Percentiles rank a stretch among this genome's conserved stretches.
These are phyloP conservation scores for Udeniomyces megalosporus DNA, from an alignment of 768 basidiomycete genomes.

Conservation along the genomic window DNA sequence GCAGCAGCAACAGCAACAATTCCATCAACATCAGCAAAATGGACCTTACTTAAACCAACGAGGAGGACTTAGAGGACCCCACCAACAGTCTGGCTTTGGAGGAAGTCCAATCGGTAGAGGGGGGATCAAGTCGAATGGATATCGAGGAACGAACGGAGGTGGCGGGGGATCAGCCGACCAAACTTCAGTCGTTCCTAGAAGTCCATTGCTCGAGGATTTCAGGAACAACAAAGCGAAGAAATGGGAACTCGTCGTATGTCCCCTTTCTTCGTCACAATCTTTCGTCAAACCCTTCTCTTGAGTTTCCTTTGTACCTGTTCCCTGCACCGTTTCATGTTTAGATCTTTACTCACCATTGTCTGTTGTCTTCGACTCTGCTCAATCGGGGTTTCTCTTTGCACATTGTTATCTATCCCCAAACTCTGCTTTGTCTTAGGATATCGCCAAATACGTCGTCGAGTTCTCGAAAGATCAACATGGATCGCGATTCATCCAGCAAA, in stretches of 20 bases:
- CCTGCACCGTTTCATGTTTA: too few relatives aligned
- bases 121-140: background rate
- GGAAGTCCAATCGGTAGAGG: background rate
- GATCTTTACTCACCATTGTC: too few relatives aligned
- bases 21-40: constrained; percentile 3
- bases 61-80: background rate
- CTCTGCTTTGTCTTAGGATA: constrained; percentile 42
- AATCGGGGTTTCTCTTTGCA: background rate
- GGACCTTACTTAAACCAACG: background rate
- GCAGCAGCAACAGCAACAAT: background rate
- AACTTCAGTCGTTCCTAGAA: background rate
- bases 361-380: too few relatives aligned
- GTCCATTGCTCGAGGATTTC: constrained; percentile 53
- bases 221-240: constrained; percentile 56
- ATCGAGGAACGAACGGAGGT: background rate
- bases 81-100: background rate
- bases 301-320: too few relatives aligned
- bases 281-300: background rate
- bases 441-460: constrained; percentile 68
- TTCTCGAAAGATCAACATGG: constrained; percentile 91
- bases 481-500: constrained; percentile 93
- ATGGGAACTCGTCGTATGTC: constrained; percentile 62
- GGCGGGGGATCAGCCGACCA: background rate
- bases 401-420: background rate
- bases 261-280: background rate